Evolutionary conservation across 495 filamentous ascomycete genomes (phyloP).

Genomic region (Aspergillus egyptiacus): DNA sequence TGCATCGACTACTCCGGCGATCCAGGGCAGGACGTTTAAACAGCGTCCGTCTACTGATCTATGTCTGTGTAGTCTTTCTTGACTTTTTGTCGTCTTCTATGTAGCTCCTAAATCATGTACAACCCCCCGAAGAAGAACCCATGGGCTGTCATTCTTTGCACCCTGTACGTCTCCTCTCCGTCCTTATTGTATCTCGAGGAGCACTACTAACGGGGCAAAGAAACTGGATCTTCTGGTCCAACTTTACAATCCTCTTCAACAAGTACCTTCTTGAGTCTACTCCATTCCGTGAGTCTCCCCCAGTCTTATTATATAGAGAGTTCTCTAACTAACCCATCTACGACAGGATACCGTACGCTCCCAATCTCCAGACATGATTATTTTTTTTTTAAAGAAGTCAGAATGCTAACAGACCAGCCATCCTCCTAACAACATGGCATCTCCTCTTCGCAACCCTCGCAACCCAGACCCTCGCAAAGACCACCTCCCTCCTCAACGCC

Average conservation of each 20-base stretch:
- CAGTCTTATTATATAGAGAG: too few species aligned
- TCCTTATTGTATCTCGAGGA: too few species aligned
- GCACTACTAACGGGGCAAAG: background rate
- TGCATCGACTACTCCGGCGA: too few species aligned
- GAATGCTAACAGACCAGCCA: conserved; percentile 28
- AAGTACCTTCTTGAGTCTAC: conserved; percentile 20
- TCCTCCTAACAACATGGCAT: conserved; percentile 74
- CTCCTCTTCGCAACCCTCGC: conserved; percentile 65
- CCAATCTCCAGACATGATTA: background rate
- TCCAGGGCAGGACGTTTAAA: too few species aligned
- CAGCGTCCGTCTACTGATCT: too few species aligned
- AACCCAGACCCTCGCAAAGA: conserved; percentile 66
- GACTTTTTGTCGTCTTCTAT: conserved; percentile 5
- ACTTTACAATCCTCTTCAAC: conserved; percentile 21
- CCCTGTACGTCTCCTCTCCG: background rate
- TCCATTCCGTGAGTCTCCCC: conserved; percentile 15
- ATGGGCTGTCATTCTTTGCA: conserved; percentile 1
- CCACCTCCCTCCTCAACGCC: conserved; percentile 60
- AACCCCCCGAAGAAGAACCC: too few species aligned
- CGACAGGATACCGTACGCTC: conserved; percentile 17
- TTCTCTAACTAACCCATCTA: background rate
- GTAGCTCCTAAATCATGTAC: conserved; percentile 2
- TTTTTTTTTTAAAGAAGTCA: too few species aligned
- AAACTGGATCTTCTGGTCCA: conserved; percentile 21
- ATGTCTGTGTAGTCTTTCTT: too few species aligned